phyloP scores from a whole-genome alignment of 108 stramenopile species.

The Thalassiosira profunda region DNA sequence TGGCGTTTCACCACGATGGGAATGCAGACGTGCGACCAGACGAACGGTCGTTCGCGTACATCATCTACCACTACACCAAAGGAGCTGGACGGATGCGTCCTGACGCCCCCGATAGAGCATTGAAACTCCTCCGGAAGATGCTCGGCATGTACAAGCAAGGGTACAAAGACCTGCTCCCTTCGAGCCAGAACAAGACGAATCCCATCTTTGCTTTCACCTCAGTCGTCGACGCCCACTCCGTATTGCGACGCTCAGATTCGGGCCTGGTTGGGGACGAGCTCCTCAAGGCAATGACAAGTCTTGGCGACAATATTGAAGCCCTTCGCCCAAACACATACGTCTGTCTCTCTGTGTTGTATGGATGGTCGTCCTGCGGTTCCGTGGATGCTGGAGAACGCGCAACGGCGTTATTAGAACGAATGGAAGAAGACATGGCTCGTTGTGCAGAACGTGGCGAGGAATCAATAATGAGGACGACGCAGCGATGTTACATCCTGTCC shows the following conservation, averaged over 20 bases:
- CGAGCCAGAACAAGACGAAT: conserved; percentile 41
- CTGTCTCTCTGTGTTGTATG: conserved; percentile 59
- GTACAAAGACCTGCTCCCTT: conserved; percentile 53
- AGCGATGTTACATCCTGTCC: conserved; percentile 56
- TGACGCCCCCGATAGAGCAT: conserved; percentile 42
- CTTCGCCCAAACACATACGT: conserved; percentile 63
- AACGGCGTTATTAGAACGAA: conserved; percentile 43
- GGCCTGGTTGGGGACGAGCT: conserved; percentile 65
- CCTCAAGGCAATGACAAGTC: conserved; percentile 49
- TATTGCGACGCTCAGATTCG: conserved; percentile 59
- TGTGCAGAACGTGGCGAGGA: conserved; percentile 32
- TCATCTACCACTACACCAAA: conserved; percentile 68
- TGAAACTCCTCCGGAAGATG: conserved; percentile 42
- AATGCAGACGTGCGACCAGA: conserved; percentile 66
- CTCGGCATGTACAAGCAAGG: conserved; percentile 56
- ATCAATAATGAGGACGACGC: conserved; percentile 57
- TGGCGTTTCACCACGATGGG: conserved; percentile 62
- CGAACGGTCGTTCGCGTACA: conserved; percentile 65
- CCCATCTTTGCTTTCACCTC: conserved; percentile 66
- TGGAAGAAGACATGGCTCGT: conserved; percentile 55
- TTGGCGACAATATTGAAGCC: conserved; percentile 40
- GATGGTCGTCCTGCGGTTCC: conserved; percentile 58
- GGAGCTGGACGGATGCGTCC: conserved; percentile 41
- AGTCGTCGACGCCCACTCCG: conserved; percentile 71
- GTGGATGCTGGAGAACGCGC: conserved; percentile 63